Evolutionary conservation across 2,329 filamentous ascomycete genomes (phyloP).

Genomic region (Bipolaris oryzae): DNA sequence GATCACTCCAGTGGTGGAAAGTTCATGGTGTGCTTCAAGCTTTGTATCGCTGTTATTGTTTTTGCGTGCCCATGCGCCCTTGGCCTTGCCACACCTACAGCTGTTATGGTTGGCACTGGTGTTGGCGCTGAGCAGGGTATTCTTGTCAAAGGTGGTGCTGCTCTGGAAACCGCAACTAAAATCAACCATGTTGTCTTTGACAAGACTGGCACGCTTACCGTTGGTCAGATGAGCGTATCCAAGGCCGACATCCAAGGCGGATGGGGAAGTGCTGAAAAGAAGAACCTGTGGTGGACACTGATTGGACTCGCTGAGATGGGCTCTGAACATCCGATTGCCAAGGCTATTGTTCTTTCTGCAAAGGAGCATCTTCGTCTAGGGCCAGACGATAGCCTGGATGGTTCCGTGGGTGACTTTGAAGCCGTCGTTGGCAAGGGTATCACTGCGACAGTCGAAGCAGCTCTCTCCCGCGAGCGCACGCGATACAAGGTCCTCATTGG

Average conservation of each 20-base stretch:
- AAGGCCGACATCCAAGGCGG: conserved; percentile 67
- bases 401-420: conserved; percentile 83
- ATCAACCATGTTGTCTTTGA: conserved; percentile 90
- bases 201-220: conserved; percentile 93
- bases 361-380: conserved; percentile 76
- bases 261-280: conserved; percentile 74
- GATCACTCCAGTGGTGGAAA: conserved; percentile 82
- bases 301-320: conserved; percentile 94
- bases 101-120: conserved; percentile 99
- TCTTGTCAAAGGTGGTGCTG: conserved; percentile 94
- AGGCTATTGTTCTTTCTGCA: conserved; percentile 77
- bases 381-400: conserved; percentile 76
- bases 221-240: conserved; percentile 94
- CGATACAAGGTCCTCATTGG: conserved; percentile 84
- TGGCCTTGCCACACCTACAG: conserved; percentile 93
- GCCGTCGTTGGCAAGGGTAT: conserved; percentile 85
- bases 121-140: conserved; percentile 95
- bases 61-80: conserved; percentile 97
- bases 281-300: conserved; percentile 90
- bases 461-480: conserved; percentile 67
- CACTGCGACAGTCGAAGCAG: conserved; percentile 79
- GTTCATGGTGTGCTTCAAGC: conserved; percentile 94
- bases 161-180: conserved; percentile 87
- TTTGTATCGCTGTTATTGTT: conserved; percentile 98
- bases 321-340: conserved; percentile 95